Evolutionary conservation across 805 yeast genomes (phyloP), one percentile per base, ranked within the genome.

Genomic region (Cyberlindnera galapagoensis): DNA sequence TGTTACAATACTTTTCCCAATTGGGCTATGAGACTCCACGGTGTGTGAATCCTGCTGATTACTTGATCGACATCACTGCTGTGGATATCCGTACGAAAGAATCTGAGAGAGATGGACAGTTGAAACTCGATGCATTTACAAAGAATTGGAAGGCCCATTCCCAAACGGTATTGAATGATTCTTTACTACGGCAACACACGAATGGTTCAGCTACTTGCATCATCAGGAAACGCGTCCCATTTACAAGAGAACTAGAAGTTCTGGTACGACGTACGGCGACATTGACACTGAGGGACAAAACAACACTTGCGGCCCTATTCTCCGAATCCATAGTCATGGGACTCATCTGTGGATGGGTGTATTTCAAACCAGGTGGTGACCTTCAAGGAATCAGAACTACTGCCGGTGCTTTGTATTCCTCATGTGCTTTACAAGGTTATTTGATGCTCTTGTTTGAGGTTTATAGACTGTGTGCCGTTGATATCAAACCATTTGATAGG

Each of bases 301-400:
- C 63, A 30, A 71, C 74, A 0, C 46, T 62, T 10, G 18, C 49
- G 2, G 46, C 54, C 1, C 25, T 49, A 8, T 24, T 35, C 7
- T 27, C 21, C 4, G 54, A 47, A 23, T 35, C 50, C 1, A 35
- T 42, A 9, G 16, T 44, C 15, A 51, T 51, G 52, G 55, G 47
- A 4, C 15, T 40, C n/a, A 36, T 51, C 21, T 60, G 72, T 25
- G 95, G 95, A 0, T 83, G 92, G 88, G 71, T 85, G 28, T 86
- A 77, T 48, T 80, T 57, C 51, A 71, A 71, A 38, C 88, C 88
- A 2, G 69, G 67, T 5, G 61, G 65, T 8, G 62, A 69, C 18
- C 38, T 76, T 14, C 62, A 74, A 2, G 95, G 94, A 4, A 65
- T 82, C 8, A 57, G 92, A 36, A 69, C 94, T 0, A 51, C 49